phyloP scores from a whole-genome alignment of 2,329 filamentous ascomycete species.

The Magnaporthiopsis rhizophila region DNA sequence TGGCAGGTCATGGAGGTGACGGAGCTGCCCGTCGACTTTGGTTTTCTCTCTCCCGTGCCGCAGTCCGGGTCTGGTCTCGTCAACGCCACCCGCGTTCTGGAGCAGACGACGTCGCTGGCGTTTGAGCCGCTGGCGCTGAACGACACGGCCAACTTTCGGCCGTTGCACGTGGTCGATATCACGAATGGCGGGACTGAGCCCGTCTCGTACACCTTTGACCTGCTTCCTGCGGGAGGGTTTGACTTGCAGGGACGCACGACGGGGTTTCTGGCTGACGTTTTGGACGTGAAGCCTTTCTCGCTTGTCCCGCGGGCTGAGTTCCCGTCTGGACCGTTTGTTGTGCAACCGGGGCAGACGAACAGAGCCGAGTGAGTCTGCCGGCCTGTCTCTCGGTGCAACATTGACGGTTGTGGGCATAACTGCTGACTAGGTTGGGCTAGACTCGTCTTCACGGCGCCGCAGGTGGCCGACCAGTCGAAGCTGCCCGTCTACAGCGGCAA shows the following conservation, averaged over 20 bases:
- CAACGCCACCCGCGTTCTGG: constrained; percentile 30
- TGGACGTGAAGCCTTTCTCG: constrained; percentile 5
- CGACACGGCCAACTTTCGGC: constrained; percentile 30
- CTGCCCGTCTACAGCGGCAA: constrained; percentile 52
- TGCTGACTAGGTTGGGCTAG: constrained; percentile 5
- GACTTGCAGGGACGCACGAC: constrained; percentile 20
- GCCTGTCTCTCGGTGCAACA: too few species aligned
- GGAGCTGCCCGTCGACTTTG: constrained; percentile 14
- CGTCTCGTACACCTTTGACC: constrained; percentile 23
- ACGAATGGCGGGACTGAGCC: constrained; percentile 28
- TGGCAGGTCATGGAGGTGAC: constrained; percentile 16
- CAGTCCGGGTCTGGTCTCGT: constrained; percentile 17
- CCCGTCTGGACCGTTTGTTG: constrained; percentile 11
- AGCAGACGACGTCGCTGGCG: constrained; percentile 26
- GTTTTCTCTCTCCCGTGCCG: constrained; percentile 12
- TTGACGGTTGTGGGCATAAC: background rate
- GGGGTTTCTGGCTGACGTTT: constrained; percentile 8
- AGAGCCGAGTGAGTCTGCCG: constrained; percentile 9
- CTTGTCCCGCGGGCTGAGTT: constrained; percentile 6
- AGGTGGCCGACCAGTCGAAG: constrained; percentile 17
- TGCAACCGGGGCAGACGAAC: constrained; percentile 16
- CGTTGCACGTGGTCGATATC: constrained; percentile 18
- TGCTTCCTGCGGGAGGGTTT: constrained; percentile 24
- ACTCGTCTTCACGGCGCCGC: constrained; percentile 17
- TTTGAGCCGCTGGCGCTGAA: constrained; percentile 32